Conservation (phyloP, 306 rosid genomes). For the Arachis stenosperma region DNA sequence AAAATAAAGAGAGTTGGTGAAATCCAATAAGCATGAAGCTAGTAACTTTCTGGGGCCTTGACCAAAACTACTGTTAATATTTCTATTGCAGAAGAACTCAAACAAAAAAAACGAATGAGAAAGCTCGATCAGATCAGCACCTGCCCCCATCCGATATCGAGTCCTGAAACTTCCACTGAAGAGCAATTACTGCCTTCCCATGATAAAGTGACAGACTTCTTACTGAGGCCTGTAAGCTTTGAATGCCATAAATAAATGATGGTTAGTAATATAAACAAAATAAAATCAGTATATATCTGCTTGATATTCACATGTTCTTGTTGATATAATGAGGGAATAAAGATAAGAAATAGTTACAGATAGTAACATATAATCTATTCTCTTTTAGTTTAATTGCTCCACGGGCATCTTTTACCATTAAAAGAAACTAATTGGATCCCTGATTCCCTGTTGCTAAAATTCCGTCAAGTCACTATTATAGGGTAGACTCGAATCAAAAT, state of each 20-base stretch:
- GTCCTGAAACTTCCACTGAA: conserved; percentile 84
- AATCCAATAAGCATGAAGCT: conserved; percentile 17
- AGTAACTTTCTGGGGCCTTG: not conserved
- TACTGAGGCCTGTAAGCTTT: conserved; percentile 77
- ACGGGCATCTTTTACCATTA: no score
- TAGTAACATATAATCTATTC: not conserved
- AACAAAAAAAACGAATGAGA: conserved; percentile 29
- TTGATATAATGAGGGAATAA: conserved; percentile 1
- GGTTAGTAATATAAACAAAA: conserved; percentile 35
- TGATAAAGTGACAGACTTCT: conserved; percentile 64
- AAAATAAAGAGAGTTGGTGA: not conserved
- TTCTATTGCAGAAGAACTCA: conserved; percentile 35
- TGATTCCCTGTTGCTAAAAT: no score
- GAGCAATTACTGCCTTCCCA: conserved; percentile 71
- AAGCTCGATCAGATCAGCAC: conserved; percentile 48
- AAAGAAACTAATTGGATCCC: no score
- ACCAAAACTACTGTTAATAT: not conserved
- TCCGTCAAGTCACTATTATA: no score
- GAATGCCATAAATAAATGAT: conserved; percentile 40
- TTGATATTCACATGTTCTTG: conserved; percentile 19
- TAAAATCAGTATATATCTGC: not conserved
- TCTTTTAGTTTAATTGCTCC: not conserved
- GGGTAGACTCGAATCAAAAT: no score
- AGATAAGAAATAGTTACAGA: not conserved
- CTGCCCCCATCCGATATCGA: conserved; percentile 99